Evolutionary conservation across 192 early-diverging fungal genomes (phyloP), one percentile per base, ranked within the genome.

Genomic region (Backusella liffmaniae): DNA sequence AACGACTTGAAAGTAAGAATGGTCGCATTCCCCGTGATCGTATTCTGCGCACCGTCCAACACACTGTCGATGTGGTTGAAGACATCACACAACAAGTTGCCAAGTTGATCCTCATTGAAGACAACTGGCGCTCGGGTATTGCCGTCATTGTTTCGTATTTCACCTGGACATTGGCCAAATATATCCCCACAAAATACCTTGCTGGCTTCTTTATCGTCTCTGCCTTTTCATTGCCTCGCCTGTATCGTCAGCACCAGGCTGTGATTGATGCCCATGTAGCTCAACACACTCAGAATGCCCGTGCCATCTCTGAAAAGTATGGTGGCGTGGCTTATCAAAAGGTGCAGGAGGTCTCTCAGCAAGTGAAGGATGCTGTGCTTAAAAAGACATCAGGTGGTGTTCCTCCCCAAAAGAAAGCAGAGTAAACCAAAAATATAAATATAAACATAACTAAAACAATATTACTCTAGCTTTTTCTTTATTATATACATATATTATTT

Each of bases 151-250:
- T 39, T 1, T 80, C 74, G n/a, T 80, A 72, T 37, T 56, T 44
- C 66, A 46, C 73, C 30, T 80, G 79, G 79, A 76, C 74, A 8
- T 21, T 80, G 36, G 74, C 79, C 44, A 80, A 80, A 39, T 73
- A 73, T 26, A 32, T 80, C 2, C 32, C 79, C 9, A 80, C 79
- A 7, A 80, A 76, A 65, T 80, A 75, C 66, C 59, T 80, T 29
- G 70, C 73, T 41, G 79, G 74, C 15, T 23, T 72, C 36, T 75
- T 75, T 39, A 21, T 76, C 4, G 35, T 80, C 1, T 66, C 53
- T n/a, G 53, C 65, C 16, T 80, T 80, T 37, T 53, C 73, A 3
- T 21, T 80, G 5, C 79, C 79, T 36, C 74, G 74, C 16, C 26
- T 80, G 13, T 80, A 80, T 32, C 71, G 76, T 23, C 79, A 80